Percentiles rank a stretch among this genome's conserved stretches.
phyloP scores from a whole-genome alignment of 306 rosid species.

The Arachis hypogaea region DNA sequence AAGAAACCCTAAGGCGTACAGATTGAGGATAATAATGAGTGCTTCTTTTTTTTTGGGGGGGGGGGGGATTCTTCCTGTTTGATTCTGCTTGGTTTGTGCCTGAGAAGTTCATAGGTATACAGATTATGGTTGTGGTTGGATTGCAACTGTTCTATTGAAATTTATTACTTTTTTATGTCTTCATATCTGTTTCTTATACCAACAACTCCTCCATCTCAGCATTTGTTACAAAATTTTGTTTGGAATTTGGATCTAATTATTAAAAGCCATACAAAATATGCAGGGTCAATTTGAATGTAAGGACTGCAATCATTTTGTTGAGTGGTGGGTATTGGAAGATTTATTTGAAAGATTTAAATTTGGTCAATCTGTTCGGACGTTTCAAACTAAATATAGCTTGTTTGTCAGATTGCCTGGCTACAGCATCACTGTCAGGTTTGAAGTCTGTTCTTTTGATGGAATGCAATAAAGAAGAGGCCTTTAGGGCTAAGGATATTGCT shows the following conservation, averaged over 20 bases:
- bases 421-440: slow-evolving; percentile 41
- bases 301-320: slow-evolving; percentile 21
- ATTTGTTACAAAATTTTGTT: not conserved
- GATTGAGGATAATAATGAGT: not conserved
- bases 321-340: slow-evolving; percentile 31
- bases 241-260: slow-evolving; percentile 36
- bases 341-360: slow-evolving; percentile 14
- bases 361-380: slow-evolving; percentile 17
- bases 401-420: slow-evolving; percentile 26
- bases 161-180: slow-evolving; percentile 9
- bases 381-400: slow-evolving; percentile 39
- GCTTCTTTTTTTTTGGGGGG: not conserved
- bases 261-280: slow-evolving; percentile 34
- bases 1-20: not conserved
- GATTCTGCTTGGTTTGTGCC: slow-evolving; percentile 24
- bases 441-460: slow-evolving; percentile 60
- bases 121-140: not conserved
- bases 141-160: slow-evolving; percentile 3
- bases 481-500: slow-evolving; percentile 84
- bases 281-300: slow-evolving; percentile 42
- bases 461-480: slow-evolving; percentile 92
- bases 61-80: not conserved
- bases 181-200: slow-evolving; percentile 25
- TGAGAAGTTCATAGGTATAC: not conserved
- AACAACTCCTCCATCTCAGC: not conserved